Evolutionary conservation across 2,329 filamentous ascomycete species (phyloP), one percentile per base, ranked within the genome.

Genomic region (Colletotrichum sp.): DNA sequence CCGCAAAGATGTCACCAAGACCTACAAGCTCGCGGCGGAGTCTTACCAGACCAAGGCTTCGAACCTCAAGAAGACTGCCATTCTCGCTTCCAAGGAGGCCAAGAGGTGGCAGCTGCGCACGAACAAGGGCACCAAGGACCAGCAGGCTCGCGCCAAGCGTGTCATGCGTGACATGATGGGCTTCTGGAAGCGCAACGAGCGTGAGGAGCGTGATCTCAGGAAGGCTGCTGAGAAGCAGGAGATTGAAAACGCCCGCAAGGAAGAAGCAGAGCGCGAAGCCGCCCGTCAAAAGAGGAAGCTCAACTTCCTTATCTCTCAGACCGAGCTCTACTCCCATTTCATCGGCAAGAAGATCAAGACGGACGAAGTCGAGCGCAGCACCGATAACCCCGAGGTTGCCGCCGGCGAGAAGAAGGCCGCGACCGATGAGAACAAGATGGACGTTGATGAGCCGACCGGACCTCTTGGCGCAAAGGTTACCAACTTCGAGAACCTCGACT

Each of bases 311-410:
- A 99, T 99, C 84, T 98, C 96, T 2, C 97, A 99, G 86, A 99
- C 97, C 1, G 97, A 99, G 84, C 90, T 99, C 66, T 99, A 99
- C 88, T 98, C 96, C 56, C 97, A 99, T 89, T 99, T 99, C 85
- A 98, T 99, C 80, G 96, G 97, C 84, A 98, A 98, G 88, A 99
- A 99, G 89, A 98, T 98, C 86, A 98, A 98, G 87, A 98, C 96
- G 2, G 94, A 97, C 79, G 96, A 98, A 82, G 95, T 98, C 63
- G 96, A 99, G 86, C 90, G 94, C 75, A 96, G 95, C 64, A 97
- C 95, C 26, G 95, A 97, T 81, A 95, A 96, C 81, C 92, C 92
- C 9, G 93, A 94, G 63, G 92, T 94, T 65, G 90, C 90, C 1
- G 88, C 90, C 12, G 89, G 43, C 43, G 43, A 89, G 64, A 87